These are phyloP conservation scores for Globisporangium carolinianum DNA, from an alignment of 352 stramenopile species.

Conservation along the genomic window DNA sequence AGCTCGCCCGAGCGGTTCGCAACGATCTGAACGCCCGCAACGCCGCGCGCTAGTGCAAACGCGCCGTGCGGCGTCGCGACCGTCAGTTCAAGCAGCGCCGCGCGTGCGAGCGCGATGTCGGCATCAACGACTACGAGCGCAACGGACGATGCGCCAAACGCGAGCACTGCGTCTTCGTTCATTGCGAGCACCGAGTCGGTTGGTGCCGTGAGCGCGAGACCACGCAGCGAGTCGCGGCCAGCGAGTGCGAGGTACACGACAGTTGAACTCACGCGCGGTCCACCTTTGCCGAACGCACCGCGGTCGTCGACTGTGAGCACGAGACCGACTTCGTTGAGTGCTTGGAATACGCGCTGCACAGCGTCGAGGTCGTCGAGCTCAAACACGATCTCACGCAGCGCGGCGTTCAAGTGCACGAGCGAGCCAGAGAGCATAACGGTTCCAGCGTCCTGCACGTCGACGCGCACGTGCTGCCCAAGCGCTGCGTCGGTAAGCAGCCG, in stretches of 20 bases:
- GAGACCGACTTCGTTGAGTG: constrained; percentile 26
- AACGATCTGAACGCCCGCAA: constrained; percentile 23
- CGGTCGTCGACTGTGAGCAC: constrained; percentile 53
- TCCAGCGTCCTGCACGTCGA: constrained; percentile 4
- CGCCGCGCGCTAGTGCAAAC: constrained; percentile 15
- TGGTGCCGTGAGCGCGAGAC: constrained; percentile 8
- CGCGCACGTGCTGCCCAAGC: not conserved
- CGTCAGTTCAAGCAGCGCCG: constrained; percentile 25
- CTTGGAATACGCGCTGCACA: not conserved
- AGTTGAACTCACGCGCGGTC: constrained; percentile 29
- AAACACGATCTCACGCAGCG: constrained; percentile 40
- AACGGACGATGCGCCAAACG: constrained; percentile 17
- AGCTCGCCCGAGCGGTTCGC: constrained; percentile 19
- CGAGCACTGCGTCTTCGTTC: constrained; percentile 30
- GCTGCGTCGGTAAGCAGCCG: constrained; percentile 6
- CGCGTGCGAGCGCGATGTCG: constrained; percentile 15
- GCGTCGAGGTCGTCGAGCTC: constrained; percentile 25
- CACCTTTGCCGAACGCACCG: constrained; percentile 40
- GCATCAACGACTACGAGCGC: constrained; percentile 21
- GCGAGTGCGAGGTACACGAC: constrained; percentile 22
- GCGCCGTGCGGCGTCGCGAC: constrained; percentile 18
- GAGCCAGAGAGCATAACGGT: constrained; percentile 34
- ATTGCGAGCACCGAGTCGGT: constrained; percentile 20
- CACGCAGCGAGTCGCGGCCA: not conserved
- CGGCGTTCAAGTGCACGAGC: constrained; percentile 27